A percentile compares a stretch with the other conserved stretches of the same genome.
Evolutionary conservation across 225 moss, liverwort and hornwort species (phyloP).

Genomic region (Marchantia paleacea): DNA sequence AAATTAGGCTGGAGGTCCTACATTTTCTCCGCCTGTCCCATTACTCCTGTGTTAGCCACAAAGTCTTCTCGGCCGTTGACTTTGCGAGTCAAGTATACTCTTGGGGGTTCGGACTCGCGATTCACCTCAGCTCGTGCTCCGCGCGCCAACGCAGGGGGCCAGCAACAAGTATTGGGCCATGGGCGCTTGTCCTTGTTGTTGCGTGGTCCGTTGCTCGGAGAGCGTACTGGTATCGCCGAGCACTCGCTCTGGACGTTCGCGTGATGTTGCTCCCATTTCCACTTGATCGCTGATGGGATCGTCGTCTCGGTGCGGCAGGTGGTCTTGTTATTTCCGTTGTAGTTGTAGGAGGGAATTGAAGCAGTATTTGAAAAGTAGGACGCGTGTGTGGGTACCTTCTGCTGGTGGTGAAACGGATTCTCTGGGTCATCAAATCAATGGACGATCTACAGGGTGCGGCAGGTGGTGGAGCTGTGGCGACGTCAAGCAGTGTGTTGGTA

Average conservation of each 20-base stretch:
- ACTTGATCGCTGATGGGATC: conserved; percentile 22
- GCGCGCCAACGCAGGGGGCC: not conserved
- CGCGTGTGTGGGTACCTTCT: conserved; percentile 7
- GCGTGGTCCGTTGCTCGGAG: not conserved
- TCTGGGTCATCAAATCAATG: conserved; percentile 10
- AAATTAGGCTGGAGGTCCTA: not conserved
- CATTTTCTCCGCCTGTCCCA: not conserved
- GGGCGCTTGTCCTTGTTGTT: not conserved
- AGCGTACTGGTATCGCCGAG: not conserved
- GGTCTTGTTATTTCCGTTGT: conserved; percentile 17
- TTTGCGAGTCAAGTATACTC: not conserved
- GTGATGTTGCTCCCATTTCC: not conserved
- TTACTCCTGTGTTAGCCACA: not conserved
- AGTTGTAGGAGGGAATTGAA: conserved; percentile 5
- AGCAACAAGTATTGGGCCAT: not conserved
- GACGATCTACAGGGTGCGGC: conserved; percentile 27
- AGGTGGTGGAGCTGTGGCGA: conserved; percentile 22
- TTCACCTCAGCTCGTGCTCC: not conserved
- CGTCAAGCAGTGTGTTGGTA: not conserved
- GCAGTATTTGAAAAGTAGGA: conserved; percentile 3
- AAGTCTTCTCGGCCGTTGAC: conserved; percentile 4
- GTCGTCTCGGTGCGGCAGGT: conserved; percentile 19
- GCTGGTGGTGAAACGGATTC: not conserved
- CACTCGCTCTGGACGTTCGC: not conserved
- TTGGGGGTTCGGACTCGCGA: not conserved